Evolutionary conservation across 2,329 filamentous ascomycete species (phyloP), one percentile per base, ranked within the genome.

Genomic region (Paramyrothecium sp.): DNA sequence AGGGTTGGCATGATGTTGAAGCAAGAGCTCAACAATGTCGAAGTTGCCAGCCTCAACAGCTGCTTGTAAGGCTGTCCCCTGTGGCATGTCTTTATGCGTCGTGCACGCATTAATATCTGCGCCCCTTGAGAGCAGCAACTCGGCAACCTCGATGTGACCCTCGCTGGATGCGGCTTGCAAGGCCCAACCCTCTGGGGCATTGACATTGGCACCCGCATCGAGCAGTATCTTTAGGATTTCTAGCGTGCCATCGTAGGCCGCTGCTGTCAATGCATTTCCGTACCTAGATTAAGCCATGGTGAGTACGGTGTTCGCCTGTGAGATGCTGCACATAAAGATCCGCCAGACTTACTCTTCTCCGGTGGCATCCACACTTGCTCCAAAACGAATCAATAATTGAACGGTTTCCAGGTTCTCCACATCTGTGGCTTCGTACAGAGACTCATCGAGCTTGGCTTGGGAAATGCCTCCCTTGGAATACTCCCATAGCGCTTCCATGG

Each of bases 401-500:
- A 78, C 74, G 0, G 73, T 76, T 0, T 65, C 65, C 10, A 62
- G 61, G 23, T 75, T 76, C 58, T 78, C 73, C 34, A 59, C 61
- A 46, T 78, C 75, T 0, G 75, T 75, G 1, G 75, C 74, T 17
- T 74, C 58, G 21, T 77, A 78, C 3, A 78, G 61, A 2, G 72
- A 71, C 1, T 69, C 33, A 38, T 72, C 68, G 7, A 76, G 60
- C 1, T 60, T 70, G 26, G 72, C 63, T 2, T 63, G 34, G 0
- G 67, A 70, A 8, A 78, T 73, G 0, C 56, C 62, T 0, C 72
- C 71, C 12, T 67, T 57, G 0, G 73, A 65, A 53, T 77, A 75
- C 11, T 71, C 64, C 75, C 74, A 78, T 26, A 73, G 65, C 10
- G 67, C 63, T 49, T 71, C 68, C 2, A 78, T 61, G 16, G 75